Evolutionary conservation across 208 protist genomes (phyloP), one percentile per base, ranked within the genome.

Genomic region (Acanthamoeba sp.): DNA sequence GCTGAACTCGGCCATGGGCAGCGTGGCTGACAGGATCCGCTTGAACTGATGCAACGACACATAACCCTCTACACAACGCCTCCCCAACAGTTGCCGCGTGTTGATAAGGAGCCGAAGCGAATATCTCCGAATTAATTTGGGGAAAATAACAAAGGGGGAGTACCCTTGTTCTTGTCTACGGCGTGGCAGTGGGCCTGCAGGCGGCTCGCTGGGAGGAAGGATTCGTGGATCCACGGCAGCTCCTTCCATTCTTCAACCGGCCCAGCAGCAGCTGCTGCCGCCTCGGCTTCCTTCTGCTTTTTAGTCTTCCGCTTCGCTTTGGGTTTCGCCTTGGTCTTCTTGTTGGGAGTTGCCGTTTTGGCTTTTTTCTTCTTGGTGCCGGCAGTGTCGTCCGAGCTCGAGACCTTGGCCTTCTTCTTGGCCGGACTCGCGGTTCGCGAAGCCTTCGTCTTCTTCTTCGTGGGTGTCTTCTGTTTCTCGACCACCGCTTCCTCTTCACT

Each of bases 161-260:
- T n/a, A 76, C 69, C 69, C 27, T 78, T 78, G 36, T 78, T 78
- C 69, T 45, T 38, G 36, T 78, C 69, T 12, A 78, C 36, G 69
- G 29, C 38, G 4, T 38, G 36, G 69, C 69, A 78, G 36, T 78
- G 69, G 32, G 69, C 36, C 36, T 78, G 29, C 36, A 78, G 29
- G 45, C 69, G 69, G 20, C 1, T 1, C 20, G 36, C 69, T 9
- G 69, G 38, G 36, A 78, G 69, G 69, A 45, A 38, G 36, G 20
- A 20, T 20, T 78, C 69, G 38, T 48, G 20, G 29, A 22, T n/a
- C 69, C 69, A 78, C 38, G 69, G 2, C 38, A 78, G 59, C 59
- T 29, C n/a, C 4, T 2, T 34, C 59, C 59, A 69, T n/a, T 69
- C 69, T n/a, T 45, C 69, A 7, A 48, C 69, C 29, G 36, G 69